Evolutionary conservation across 495 filamentous ascomycete species (phyloP), one percentile per base, ranked within the genome.

Genomic region (Aspergillus wentii): DNA sequence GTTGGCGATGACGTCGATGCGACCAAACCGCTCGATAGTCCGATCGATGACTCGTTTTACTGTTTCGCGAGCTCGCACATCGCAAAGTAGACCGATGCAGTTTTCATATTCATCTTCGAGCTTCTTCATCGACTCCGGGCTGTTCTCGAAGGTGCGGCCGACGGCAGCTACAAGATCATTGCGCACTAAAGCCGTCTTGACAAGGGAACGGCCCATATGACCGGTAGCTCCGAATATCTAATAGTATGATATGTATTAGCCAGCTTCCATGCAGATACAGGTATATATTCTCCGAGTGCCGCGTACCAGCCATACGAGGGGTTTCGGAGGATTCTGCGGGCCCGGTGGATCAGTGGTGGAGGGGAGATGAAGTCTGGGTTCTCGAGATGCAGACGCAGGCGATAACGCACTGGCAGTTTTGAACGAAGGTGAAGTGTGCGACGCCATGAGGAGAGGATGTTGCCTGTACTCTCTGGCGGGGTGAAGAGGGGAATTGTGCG

Each of bases 141-240:
- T 83, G 45, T 88, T 86, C 53, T 92, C 85, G 46, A 83, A 80
- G n/a, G 81, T 80, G 20, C 86, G 82, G 4, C 92, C 92, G 3
- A 94, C 89, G 10, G 90, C 87, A 7, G 82, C 78, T 42, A 96
- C 90, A n/a, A 85, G 74, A 51, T 98, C 92, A 41, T 83, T 81
- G 47, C 87, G 80, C 16, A 78, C 67, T n/a, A 97, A 72, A 14
- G 81, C 84, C 21, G 75, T 79, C 44, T 88, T 88, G 30, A 87
- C 86, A 16, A 98, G 78, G 8, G 85, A 91, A 34, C 89, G 85
- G 45, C 92, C 92, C 71, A 97, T 94, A 52, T 98, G 92, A 35
- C 92, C 92, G 4, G 89, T 96, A 28, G 87, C 88, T 29, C 92
- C 92, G 61, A 96, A 98, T 45, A 98, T 73, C 83, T 89, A 16